A percentile compares a stretch with the other conserved stretches of the same genome.
These are phyloP conservation scores for Colletotrichum sp. DNA, from an alignment of 2,329 filamentous ascomycete genomes.

Conservation along the genomic window DNA sequence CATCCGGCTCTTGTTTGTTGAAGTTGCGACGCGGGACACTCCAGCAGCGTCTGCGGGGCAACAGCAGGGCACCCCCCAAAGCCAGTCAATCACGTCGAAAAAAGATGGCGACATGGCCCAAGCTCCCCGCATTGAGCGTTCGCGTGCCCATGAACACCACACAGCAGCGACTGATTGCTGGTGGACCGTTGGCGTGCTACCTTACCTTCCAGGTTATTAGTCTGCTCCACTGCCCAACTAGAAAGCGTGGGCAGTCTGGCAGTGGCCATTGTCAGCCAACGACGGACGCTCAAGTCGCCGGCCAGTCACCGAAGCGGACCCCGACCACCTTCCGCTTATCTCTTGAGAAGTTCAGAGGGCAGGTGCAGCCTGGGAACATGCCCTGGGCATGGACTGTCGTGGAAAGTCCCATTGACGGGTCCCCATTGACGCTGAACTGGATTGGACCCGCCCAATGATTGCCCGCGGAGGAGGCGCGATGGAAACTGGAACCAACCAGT, in stretches of 20 bases:
- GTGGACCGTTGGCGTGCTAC: not conserved
- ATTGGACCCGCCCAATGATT: not conserved
- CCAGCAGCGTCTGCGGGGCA: not conserved
- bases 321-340: conserved; percentile 20
- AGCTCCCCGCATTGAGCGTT: conserved; percentile 26
- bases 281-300: not conserved
- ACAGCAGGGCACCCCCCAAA: not conserved
- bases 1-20: not conserved
- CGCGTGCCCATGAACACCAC: not conserved
- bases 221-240: not conserved
- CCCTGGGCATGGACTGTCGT: too few relatives aligned
- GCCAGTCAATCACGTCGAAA: conserved; percentile 11
- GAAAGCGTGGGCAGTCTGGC: not conserved
- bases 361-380: not conserved
- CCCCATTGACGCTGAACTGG: not conserved
- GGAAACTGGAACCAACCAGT: not conserved
- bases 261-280: not conserved
- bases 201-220: not conserved
- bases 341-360: not conserved
- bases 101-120: conserved; percentile 24
- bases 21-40: not conserved
- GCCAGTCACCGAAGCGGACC: conserved; percentile 12
- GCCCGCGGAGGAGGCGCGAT: not conserved
- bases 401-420: not conserved
- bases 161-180: not conserved